Evolutionary conservation across 2,329 filamentous ascomycete genomes (phyloP).

Genomic region (Epichloe bromicola): DNA sequence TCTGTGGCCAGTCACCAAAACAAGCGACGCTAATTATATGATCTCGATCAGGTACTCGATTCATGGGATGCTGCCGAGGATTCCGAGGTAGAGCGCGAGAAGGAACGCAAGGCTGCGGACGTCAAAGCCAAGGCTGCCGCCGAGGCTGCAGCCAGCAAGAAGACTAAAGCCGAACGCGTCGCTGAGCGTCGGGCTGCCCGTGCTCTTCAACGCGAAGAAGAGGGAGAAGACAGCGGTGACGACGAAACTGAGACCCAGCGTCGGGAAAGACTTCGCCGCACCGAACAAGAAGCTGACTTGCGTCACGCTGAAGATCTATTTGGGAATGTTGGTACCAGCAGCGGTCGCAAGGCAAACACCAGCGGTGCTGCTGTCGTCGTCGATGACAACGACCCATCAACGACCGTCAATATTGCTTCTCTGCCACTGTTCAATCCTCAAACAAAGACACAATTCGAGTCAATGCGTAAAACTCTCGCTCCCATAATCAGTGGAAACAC

Average conservation of each 20-base stretch:
- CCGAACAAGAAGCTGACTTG: conserved; percentile 80
- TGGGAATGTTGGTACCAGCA: conserved; percentile 54
- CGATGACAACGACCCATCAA: conserved; percentile 59
- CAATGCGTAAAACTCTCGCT: conserved; percentile 62
- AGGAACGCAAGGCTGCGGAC: conserved; percentile 74
- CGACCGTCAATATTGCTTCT: conserved; percentile 66
- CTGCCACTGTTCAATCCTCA: conserved; percentile 80
- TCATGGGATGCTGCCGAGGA: conserved; percentile 96
- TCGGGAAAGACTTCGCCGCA: conserved; percentile 61
- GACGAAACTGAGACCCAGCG: conserved; percentile 62
- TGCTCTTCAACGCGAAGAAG: conserved; percentile 36
- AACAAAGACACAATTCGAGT: conserved; percentile 76
- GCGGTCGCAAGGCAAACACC: conserved; percentile 53
- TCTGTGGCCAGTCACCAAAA: too few relatives aligned
- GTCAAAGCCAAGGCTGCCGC: conserved; percentile 83
- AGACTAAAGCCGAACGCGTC: conserved; percentile 75
- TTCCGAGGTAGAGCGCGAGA: conserved; percentile 92
- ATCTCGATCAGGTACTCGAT: conserved; percentile 59
- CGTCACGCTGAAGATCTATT: conserved; percentile 87
- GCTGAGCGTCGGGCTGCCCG: conserved; percentile 60
- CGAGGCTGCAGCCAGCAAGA: conserved; percentile 80
- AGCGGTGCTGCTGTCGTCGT: conserved; percentile 53
- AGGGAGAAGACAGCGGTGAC: conserved; percentile 44
- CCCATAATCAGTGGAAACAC: conserved; percentile 62
- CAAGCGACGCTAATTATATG: conserved; percentile 1